Evolutionary conservation across 2,329 filamentous ascomycete species (phyloP).

Genomic region (Botrytis squamosa): DNA sequence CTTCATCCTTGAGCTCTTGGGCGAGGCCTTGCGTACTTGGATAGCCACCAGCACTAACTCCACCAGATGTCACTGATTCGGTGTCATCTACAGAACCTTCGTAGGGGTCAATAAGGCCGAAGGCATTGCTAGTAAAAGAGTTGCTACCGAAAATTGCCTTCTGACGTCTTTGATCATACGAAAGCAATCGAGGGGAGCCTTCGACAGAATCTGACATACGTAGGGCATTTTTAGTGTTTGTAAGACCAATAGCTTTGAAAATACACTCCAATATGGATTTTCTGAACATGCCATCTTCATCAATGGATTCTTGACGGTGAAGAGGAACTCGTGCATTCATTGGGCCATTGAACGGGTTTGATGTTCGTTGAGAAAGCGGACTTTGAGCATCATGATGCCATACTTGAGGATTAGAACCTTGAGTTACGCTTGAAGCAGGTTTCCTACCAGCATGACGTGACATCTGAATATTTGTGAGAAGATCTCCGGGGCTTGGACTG

Average conservation of each 20-base stretch:
- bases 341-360: slow-evolving; percentile 57
- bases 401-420: slow-evolving; percentile 32
- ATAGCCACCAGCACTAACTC: slow-evolving; percentile 55
- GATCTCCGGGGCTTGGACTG: slow-evolving; percentile 70
- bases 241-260: slow-evolving; percentile 87
- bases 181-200: slow-evolving; percentile 79
- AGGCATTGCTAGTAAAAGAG: slow-evolving; percentile 73
- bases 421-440: slow-evolving; percentile 28
- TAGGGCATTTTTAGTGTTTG: slow-evolving; percentile 62
- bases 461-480: slow-evolving; percentile 74
- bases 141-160: slow-evolving; percentile 77
- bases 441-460: slow-evolving; percentile 58
- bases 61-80: slow-evolving; percentile 77
- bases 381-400: slow-evolving; percentile 37
- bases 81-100: slow-evolving; percentile 77
- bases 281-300: slow-evolving; percentile 86
- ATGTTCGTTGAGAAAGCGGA: slow-evolving; percentile 47
- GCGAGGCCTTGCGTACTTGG: slow-evolving; percentile 65
- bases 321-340: slow-evolving; percentile 48
- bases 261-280: slow-evolving; percentile 92
- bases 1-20: slow-evolving; percentile 83
- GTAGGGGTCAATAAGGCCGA: slow-evolving; percentile 86
- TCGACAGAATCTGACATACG: slow-evolving; percentile 74
- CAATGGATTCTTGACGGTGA: slow-evolving; percentile 75
- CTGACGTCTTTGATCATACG: slow-evolving; percentile 76